Evolutionary conservation across 495 filamentous ascomycete genomes (phyloP).

Genomic region (Cercophora scortea): DNA sequence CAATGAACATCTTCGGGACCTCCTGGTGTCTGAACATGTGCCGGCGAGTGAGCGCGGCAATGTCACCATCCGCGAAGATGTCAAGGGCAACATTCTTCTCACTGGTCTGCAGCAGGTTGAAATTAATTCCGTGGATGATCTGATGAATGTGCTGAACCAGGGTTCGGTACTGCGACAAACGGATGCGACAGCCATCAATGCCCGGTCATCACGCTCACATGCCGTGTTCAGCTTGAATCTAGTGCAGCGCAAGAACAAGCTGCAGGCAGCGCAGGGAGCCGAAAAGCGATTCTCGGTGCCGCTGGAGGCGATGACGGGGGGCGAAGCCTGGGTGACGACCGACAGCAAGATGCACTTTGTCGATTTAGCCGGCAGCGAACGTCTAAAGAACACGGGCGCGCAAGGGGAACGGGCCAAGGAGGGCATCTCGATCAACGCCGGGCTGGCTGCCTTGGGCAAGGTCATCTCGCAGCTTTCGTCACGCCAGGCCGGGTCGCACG

Average conservation of each 20-base stretch:
- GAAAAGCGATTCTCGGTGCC: slow-evolving; percentile 92
- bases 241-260: slow-evolving; percentile 69
- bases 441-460: slow-evolving; percentile 90
- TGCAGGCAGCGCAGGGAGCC: slow-evolving; percentile 39
- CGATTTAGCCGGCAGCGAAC: slow-evolving; percentile 94
- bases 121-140: slow-evolving; percentile 87
- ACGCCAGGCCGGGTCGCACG: slow-evolving; percentile 77
- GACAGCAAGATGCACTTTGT: slow-evolving; percentile 99
- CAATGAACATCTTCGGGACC: slow-evolving; percentile 89
- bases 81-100: slow-evolving; percentile 90
- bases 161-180: slow-evolving; percentile 94
- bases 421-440: slow-evolving; percentile 97
- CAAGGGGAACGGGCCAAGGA: slow-evolving; percentile 93
- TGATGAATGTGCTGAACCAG: slow-evolving; percentile 80
- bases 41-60: slow-evolving; percentile 58
- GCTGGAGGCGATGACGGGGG: slow-evolving; percentile 65
- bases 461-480: slow-evolving; percentile 98
- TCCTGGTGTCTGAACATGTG: slow-evolving; percentile 72
- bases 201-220: slow-evolving; percentile 96
- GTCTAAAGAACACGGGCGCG: slow-evolving; percentile 93
- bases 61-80: slow-evolving; percentile 86
- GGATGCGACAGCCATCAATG: slow-evolving; percentile 98
- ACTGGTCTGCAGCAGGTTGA: slow-evolving; percentile 83
- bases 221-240: slow-evolving; percentile 96
- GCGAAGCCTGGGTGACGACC: slow-evolving; percentile 65